Percentiles rank a stretch among this genome's conserved stretches.
Conservation (phyloP, 257 asterid genomes). For the Perilla frutescens region DNA sequence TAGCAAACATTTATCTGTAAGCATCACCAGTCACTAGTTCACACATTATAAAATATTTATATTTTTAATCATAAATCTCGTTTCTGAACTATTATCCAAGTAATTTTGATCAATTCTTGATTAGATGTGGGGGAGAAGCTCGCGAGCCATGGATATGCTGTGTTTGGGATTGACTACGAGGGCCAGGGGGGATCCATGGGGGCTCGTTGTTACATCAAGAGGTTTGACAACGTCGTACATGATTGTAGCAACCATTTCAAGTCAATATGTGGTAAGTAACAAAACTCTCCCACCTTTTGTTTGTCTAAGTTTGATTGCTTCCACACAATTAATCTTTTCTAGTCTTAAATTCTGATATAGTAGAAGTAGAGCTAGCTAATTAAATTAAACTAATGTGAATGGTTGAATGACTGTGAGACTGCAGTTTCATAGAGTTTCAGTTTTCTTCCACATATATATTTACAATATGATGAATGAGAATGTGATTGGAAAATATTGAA, state of each 20-base stretch:
- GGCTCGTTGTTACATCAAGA: conserved; percentile 79
- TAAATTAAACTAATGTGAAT: too few species aligned
- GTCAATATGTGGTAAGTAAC: conserved; percentile 68
- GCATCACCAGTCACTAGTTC: conserved; percentile 22
- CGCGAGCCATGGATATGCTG: conserved; percentile 75
- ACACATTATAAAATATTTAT: conserved; percentile 1
- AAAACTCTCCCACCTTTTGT: conserved; percentile 15
- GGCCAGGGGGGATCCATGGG: conserved; percentile 94
- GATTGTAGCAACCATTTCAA: conserved; percentile 73
- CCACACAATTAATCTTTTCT: too few species aligned
- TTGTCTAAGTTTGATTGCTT: background rate
- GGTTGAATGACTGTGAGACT: too few species aligned
- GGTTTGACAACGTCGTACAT: conserved; percentile 70
- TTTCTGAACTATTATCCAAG: background rate
- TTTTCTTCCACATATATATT: too few species aligned
- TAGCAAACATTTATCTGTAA: conserved; percentile 40
- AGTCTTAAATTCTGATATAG: too few species aligned
- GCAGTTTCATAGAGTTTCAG: too few species aligned
- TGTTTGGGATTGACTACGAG: conserved; percentile 89
- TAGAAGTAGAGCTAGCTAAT: too few species aligned
- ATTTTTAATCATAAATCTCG: background rate
- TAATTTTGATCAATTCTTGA: conserved; percentile 10
- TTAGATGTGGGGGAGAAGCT: conserved; percentile 77
- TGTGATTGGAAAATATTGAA: background rate
- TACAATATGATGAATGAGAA: too few species aligned